phyloP scores from a whole-genome alignment of 2,329 filamentous ascomycete genomes.

The Stemphylium vesicarium region DNA sequence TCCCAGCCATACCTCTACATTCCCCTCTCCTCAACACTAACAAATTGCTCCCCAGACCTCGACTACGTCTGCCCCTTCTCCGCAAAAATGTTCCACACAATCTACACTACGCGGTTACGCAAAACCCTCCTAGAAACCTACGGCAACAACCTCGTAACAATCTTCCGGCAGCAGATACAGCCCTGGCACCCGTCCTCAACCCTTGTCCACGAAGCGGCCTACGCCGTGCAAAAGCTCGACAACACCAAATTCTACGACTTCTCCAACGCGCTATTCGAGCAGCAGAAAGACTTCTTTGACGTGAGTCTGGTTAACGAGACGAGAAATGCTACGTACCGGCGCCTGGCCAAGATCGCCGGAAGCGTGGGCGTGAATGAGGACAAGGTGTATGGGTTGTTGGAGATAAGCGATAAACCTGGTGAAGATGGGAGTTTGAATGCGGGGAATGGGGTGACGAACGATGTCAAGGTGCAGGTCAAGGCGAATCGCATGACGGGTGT shows the following conservation, averaged over 20 bases:
- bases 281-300: slow-evolving; percentile 83
- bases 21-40: not conserved
- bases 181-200: slow-evolving; percentile 87
- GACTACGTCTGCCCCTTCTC: slow-evolving; percentile 90
- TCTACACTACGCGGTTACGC: slow-evolving; percentile 67
- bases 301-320: slow-evolving; percentile 81
- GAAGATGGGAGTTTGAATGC: slow-evolving; percentile 73
- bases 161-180: slow-evolving; percentile 92
- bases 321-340: slow-evolving; percentile 81
- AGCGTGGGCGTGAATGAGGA: slow-evolving; percentile 73
- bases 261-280: slow-evolving; percentile 69
- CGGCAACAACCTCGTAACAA: slow-evolving; percentile 68
- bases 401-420: slow-evolving; percentile 70
- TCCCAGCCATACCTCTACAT: not conserved
- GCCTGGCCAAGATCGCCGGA: slow-evolving; percentile 76
- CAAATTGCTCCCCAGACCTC: slow-evolving; percentile 61
- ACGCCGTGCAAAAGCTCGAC: slow-evolving; percentile 75
- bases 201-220: slow-evolving; percentile 77
- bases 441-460: slow-evolving; percentile 83
- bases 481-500: slow-evolving; percentile 78
- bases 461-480: slow-evolving; percentile 84
- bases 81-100: slow-evolving; percentile 76
- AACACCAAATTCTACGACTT: slow-evolving; percentile 82
- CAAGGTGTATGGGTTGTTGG: slow-evolving; percentile 72
- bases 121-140: slow-evolving; percentile 71